Conservation (phyloP, 2,329 filamentous ascomycete species). For the Diplodia mutila region DNA sequence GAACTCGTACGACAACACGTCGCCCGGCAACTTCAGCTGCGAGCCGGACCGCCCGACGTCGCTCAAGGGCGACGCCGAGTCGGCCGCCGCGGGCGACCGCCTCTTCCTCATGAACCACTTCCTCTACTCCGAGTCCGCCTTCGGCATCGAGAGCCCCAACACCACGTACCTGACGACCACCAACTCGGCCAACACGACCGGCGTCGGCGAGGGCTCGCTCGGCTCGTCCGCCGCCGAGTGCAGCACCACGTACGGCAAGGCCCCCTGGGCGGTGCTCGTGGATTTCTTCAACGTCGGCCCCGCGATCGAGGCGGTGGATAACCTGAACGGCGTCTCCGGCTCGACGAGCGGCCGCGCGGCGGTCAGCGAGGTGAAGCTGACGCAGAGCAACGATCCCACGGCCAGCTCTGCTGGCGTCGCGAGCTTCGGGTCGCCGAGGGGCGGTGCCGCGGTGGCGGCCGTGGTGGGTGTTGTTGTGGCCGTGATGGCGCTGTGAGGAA, state of each 20-base stretch:
- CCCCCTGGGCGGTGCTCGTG: conserved; percentile 72
- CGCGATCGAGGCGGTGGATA: conserved; percentile 67
- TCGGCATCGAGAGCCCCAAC: conserved; percentile 30
- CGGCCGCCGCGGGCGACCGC: conserved; percentile 59
- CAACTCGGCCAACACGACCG: conserved; percentile 63
- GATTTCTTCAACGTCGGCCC: conserved; percentile 75
- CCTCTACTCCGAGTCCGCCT: conserved; percentile 58
- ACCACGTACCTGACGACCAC: conserved; percentile 60
- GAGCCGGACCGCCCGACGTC: conserved; percentile 64
- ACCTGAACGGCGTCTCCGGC: conserved; percentile 61
- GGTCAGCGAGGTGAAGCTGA: conserved; percentile 28
- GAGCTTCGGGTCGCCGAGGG: neutral
- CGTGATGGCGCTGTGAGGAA: conserved; percentile 1
- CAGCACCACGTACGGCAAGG: conserved; percentile 63
- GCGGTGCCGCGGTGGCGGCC: neutral
- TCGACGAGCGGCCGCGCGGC: conserved; percentile 45
- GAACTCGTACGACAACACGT: conserved; percentile 65
- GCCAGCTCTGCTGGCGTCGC: neutral
- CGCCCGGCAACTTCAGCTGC: conserved; percentile 68
- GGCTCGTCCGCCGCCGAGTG: conserved; percentile 41
- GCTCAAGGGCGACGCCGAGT: conserved; percentile 48
- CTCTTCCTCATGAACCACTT: conserved; percentile 78
- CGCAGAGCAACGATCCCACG: neutral
- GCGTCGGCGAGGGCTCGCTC: conserved; percentile 45
- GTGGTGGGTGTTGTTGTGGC: conserved; percentile 1